Evolutionary conservation across 2,329 filamentous ascomycete species (phyloP), one percentile per base, ranked within the genome.

Genomic region (Xylaria sp.): DNA sequence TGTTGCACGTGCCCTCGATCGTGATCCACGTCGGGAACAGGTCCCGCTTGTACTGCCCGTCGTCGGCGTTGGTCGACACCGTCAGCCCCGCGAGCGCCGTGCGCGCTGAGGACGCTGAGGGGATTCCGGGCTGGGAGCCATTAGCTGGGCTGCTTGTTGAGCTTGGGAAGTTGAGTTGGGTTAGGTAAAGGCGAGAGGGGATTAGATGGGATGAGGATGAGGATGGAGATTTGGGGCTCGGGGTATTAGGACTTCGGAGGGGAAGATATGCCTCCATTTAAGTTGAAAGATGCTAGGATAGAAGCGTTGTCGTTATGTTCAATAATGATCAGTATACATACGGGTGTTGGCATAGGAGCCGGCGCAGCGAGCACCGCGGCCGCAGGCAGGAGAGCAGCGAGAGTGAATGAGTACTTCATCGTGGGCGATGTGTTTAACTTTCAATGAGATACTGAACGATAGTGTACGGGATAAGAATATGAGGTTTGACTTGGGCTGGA

Each of bases 1-100:
- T 90, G 77, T 92, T 88, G 83, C 91, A 95, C 4, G 77, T 76
- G 8, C 65, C 65, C 10, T 25, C 19, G 31, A 64, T 62, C 3
- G 63, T 57, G 52, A 54, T 60, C 65, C 63, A 67, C 21, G 57
- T 61, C 15, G 65, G 65, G 58, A 67, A 67, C 6, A 66, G 49
- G 40, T 66, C 65, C 7, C 65, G 52, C 6, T 61, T 25, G 52
- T 67, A 67, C 1, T 3, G 17, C 9, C 63, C 65, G 58, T 66
- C 60, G 55, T 67, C 63, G 3, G 33, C 13, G 55, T 64, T 62
- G 11, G 63, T 63, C 1, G 54, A 54, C 2, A 66, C 52, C 0
- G 52, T 62, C 0, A 67, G 55, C 0, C 41, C 40, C 0, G 46
- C 43, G 2, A 67, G 60, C n/a, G 58, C 46, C 2, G 47, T 55